Base-by-base conservation (phyloP, 352 stramenopile species). In the Pythium pyrilobum region DNA sequence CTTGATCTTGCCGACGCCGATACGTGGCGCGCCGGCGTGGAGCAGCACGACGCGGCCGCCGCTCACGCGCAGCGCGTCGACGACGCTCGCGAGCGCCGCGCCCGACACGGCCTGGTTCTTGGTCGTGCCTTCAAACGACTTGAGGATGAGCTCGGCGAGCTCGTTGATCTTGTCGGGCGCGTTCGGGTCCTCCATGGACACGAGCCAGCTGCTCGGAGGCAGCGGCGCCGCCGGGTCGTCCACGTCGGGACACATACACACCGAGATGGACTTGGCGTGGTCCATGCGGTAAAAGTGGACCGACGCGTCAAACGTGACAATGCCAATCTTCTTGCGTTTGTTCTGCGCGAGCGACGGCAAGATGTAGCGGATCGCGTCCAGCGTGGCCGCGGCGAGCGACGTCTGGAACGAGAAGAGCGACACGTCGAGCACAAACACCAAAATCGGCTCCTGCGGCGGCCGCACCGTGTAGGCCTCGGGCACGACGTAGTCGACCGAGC, bases 261-360 rank as follows among this genome's bases (percentile, higher is more conserved):
- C 80, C 25, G 81, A 87, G 50, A 94, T 92, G 12, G 67, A 71
- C 40, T 64, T 67, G 29, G 44, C 59, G 41, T 79, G 72, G 59
- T 94, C 72, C 77, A 92, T 88, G 44, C 81, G 81, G 55, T 94
- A 93, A 65, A 92, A 95, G 48, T 94, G 84, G 27, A 95, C 79
- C 3, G 72, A 67, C 15, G 77, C 75, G 64, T 91, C 85, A 39
- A 94, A 96, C 2, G 82, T 92, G 12, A 96, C 67, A 41, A 96
- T 91, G n/a, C 85, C 87, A 41, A 95, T 70, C 52, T 94, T 94
- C 64, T 91, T 90, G 59, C 82, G 74, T 46, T 78, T 88, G 61
- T 86, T 91, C 66, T 89, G 74, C 21, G 76, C 76, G 31, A 91
- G 71, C 31, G 76, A 81, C 12, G 77, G 71, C 8, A 96, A 47